phyloP scores from a whole-genome alignment of 2,329 filamentous ascomycete species.

The Hypoxylon sp. region DNA sequence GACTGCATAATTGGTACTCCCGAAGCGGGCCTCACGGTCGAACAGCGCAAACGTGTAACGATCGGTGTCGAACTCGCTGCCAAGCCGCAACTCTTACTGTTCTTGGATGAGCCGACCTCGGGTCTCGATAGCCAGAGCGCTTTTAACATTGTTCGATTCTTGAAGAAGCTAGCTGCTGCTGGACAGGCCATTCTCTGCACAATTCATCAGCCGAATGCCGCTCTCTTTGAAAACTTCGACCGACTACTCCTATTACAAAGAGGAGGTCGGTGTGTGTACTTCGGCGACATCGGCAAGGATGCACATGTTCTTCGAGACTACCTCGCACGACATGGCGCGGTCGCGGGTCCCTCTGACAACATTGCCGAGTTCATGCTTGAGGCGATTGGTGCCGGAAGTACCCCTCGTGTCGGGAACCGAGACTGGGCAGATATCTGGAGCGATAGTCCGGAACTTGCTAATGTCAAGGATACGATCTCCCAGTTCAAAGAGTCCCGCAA shows the following conservation, averaged over 20 bases:
- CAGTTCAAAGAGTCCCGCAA: conserved; percentile 75
- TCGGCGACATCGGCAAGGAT: conserved; percentile 85
- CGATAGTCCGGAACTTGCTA: conserved; percentile 78
- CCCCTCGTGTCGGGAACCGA: conserved; percentile 78
- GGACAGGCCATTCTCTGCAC: conserved; percentile 93
- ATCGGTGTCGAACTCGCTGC: conserved; percentile 92
- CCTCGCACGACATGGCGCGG: conserved; percentile 72
- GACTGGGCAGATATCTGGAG: conserved; percentile 88
- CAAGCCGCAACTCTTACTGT: conserved; percentile 82
- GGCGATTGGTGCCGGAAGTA: conserved; percentile 82
- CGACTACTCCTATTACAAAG: conserved; percentile 82
- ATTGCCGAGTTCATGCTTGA: conserved; percentile 88
- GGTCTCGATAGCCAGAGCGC: conserved; percentile 81
- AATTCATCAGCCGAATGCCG: conserved; percentile 90
- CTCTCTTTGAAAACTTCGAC: conserved; percentile 91
- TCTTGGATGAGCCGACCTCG: conserved; percentile 84
- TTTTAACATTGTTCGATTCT: conserved; percentile 83
- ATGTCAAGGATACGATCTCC: conserved; percentile 76
- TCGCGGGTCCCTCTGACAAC: conserved; percentile 69
- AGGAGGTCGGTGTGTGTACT: conserved; percentile 87
- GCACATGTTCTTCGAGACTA: conserved; percentile 78
- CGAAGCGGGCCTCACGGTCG: conserved; percentile 79
- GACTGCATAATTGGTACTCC: conserved; percentile 71
- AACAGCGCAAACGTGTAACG: conserved; percentile 82
- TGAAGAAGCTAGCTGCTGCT: conserved; percentile 82